These are phyloP conservation scores for Colletotrichum zoysiae DNA, from an alignment of 2,329 filamentous ascomycete species.

Conservation along the genomic window DNA sequence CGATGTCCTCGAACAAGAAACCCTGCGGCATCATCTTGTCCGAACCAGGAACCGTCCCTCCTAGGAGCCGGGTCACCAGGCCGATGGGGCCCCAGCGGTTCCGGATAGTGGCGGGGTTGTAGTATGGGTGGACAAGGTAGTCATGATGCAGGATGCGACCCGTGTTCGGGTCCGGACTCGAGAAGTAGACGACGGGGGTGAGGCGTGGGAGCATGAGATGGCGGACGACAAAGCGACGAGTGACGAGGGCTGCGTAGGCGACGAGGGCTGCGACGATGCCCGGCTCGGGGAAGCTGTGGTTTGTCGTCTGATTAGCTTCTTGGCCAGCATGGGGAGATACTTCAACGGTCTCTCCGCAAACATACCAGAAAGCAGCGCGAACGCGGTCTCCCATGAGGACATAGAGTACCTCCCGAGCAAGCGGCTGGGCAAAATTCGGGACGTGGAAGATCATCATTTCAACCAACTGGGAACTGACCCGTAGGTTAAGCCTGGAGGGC, in stretches of 20 bases:
- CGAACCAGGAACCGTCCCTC: slow-evolving; percentile 61
- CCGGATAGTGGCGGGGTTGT: slow-evolving; percentile 70
- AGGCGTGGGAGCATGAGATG: slow-evolving; percentile 72
- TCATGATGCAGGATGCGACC: slow-evolving; percentile 62
- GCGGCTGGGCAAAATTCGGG: slow-evolving; percentile 58
- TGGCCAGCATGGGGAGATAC: not conserved
- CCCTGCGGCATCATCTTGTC: slow-evolving; percentile 60
- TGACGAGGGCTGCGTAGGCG: slow-evolving; percentile 58
- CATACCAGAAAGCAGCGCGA: slow-evolving; percentile 74
- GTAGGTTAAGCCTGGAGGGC: slow-evolving; percentile 61
- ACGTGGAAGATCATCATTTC: slow-evolving; percentile 70
- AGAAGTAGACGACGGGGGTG: slow-evolving; percentile 54
- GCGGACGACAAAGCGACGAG: slow-evolving; percentile 68
- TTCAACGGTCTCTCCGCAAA: slow-evolving; percentile 19
- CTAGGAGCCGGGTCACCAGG: slow-evolving; percentile 58
- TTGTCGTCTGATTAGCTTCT: slow-evolving; percentile 2
- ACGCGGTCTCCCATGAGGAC: slow-evolving; percentile 74
- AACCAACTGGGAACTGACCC: slow-evolving; percentile 70
- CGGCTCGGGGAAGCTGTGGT: slow-evolving; percentile 59
- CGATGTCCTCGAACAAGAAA: slow-evolving; percentile 70
- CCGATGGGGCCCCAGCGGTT: slow-evolving; percentile 72
- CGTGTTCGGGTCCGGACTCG: slow-evolving; percentile 64
- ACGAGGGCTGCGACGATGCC: slow-evolving; percentile 50
- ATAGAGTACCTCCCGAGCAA: slow-evolving; percentile 64
- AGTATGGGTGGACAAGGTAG: slow-evolving; percentile 75